Evolutionary conservation across 768 basidiomycete genomes (phyloP).

Genomic region (Kwoniella botswanensis): DNA sequence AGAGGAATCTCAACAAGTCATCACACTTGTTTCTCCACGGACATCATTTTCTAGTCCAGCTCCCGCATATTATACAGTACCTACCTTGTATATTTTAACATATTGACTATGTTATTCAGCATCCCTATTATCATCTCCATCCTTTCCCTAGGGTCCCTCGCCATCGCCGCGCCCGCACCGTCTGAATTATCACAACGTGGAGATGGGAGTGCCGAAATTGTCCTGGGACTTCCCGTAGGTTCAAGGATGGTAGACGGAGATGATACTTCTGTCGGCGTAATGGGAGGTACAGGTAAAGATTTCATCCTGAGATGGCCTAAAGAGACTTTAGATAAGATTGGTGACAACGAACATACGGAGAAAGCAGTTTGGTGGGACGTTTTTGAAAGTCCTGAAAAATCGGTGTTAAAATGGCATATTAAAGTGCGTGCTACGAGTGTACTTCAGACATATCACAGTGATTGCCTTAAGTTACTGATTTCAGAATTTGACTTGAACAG

Average conservation of each 20-base stretch:
- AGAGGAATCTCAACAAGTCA: no score
- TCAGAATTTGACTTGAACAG: neutral
- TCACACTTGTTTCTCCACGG: no score
- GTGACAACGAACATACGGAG: neutral
- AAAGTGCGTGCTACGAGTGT: neutral
- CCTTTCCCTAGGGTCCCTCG: neutral
- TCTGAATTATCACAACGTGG: neutral
- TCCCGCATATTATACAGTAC: no score
- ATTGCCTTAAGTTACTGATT: neutral
- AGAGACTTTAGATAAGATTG: neutral
- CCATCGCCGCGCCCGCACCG: neutral
- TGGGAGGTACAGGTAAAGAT: neutral
- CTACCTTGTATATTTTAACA: neutral
- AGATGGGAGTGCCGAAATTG: neutral
- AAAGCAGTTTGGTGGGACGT: constrained; percentile 6
- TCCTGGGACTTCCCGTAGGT: neutral
- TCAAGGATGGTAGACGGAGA: neutral
- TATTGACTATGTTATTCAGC: neutral
- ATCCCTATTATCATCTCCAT: neutral
- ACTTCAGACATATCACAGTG: no score
- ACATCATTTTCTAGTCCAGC: no score
- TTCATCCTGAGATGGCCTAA: neutral
- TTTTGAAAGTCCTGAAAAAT: neutral
- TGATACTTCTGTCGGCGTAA: neutral
- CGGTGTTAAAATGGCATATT: neutral